phyloP scores from a whole-genome alignment of 139 green algal genomes.

The Picochlorum sp. region DNA sequence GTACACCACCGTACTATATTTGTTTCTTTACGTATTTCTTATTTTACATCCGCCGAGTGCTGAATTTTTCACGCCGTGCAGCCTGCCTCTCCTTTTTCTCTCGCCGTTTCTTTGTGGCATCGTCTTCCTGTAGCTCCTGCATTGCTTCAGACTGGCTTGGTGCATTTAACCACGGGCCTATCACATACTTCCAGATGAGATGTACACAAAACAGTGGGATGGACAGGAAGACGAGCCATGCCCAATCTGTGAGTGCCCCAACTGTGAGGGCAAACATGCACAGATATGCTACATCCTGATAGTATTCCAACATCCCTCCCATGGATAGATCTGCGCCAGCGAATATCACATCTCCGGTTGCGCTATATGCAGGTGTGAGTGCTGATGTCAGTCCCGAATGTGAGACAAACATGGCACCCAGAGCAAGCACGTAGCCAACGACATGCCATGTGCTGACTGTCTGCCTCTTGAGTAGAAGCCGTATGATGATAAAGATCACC shows the following conservation, averaged over 20 bases:
- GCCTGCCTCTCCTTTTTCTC: slow-evolving; percentile 45
- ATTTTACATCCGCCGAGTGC: not conserved
- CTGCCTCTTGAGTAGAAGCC: slow-evolving; percentile 25
- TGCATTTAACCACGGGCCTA: slow-evolving; percentile 26
- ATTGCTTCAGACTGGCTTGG: not conserved
- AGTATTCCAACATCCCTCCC: slow-evolving; percentile 55
- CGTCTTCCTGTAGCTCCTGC: slow-evolving; percentile 7
- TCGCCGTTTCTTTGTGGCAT: slow-evolving; percentile 23
- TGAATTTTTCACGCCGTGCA: slow-evolving; percentile 22
- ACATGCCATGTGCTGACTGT: slow-evolving; percentile 14
- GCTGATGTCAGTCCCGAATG: slow-evolving; percentile 38
- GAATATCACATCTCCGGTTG: slow-evolving; percentile 49
- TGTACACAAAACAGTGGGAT: slow-evolving; percentile 26
- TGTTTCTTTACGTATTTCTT: not conserved
- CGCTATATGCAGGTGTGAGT: slow-evolving; percentile 35
- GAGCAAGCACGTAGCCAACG: slow-evolving; percentile 21
- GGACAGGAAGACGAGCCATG: slow-evolving; percentile 35
- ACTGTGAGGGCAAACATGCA: slow-evolving; percentile 45
- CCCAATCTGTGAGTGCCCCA: slow-evolving; percentile 36
- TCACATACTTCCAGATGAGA: slow-evolving; percentile 11
- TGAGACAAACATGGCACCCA: slow-evolving; percentile 24
- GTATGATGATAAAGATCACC: slow-evolving; percentile 19
- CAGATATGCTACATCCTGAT: slow-evolving; percentile 68
- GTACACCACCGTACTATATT: no score
- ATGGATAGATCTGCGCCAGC: slow-evolving; percentile 56